Conservation (phyloP, 2,329 filamentous ascomycete species). For the Venturia pyrina region DNA sequence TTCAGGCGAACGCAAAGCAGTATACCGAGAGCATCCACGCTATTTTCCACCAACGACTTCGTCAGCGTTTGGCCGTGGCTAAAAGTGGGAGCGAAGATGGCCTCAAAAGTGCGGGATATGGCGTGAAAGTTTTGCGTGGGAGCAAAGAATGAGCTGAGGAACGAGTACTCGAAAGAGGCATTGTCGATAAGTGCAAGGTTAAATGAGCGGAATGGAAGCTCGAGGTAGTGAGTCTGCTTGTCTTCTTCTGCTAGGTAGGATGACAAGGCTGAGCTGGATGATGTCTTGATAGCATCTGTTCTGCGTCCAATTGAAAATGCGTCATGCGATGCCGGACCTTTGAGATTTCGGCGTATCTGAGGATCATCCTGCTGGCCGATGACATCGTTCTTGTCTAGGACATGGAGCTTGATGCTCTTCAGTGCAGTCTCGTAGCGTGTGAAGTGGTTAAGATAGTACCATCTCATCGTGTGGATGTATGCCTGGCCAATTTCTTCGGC, state of each 20-base stretch:
- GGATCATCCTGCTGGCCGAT: slow-evolving; percentile 64
- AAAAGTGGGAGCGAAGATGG: slow-evolving; percentile 86
- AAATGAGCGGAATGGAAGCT: slow-evolving; percentile 86
- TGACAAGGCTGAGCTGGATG: slow-evolving; percentile 65
- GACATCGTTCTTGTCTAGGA: slow-evolving; percentile 72
- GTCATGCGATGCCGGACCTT: slow-evolving; percentile 52
- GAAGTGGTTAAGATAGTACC: slow-evolving; percentile 94
- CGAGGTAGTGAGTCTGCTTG: slow-evolving; percentile 73
- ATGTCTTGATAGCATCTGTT: slow-evolving; percentile 67
- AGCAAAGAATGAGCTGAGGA: slow-evolving; percentile 82
- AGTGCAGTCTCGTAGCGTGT: slow-evolving; percentile 75
- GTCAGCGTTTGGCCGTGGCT: slow-evolving; percentile 70
- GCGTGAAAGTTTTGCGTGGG: slow-evolving; percentile 63
- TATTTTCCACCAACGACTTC: slow-evolving; percentile 63
- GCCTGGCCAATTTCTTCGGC: slow-evolving; percentile 85
- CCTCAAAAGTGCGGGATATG: slow-evolving; percentile 72
- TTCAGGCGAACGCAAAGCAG: slow-evolving; percentile 88
- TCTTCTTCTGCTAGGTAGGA: slow-evolving; percentile 91
- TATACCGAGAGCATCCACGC: slow-evolving; percentile 75
- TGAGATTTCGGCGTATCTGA: slow-evolving; percentile 46
- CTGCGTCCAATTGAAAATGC: slow-evolving; percentile 82
- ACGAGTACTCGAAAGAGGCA: slow-evolving; percentile 87
- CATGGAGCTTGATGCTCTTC: slow-evolving; percentile 73
- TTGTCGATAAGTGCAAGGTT: slow-evolving; percentile 93
- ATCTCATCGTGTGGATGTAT: slow-evolving; percentile 97